Percentiles rank a stretch among this genome's conserved stretches.
Evolutionary conservation across 805 yeast species (phyloP).

Genomic region (Candida orba): DNA sequence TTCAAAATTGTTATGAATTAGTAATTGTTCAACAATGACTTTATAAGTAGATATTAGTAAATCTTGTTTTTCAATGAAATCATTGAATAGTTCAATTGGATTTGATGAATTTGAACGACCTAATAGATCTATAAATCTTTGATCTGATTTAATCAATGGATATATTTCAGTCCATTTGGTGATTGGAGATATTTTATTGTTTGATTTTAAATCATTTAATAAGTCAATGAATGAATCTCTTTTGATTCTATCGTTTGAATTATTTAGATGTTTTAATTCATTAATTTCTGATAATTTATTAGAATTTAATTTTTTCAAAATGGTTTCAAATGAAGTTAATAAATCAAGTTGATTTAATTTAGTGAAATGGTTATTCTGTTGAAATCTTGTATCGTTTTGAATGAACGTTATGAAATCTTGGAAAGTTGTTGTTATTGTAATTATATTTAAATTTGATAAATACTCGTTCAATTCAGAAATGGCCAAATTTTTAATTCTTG

Average conservation of each 20-base stretch:
- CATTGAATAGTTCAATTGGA: conserved; percentile 72
- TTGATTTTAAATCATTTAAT: conserved; percentile 29
- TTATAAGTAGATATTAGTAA: conserved; percentile 49
- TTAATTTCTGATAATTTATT: conserved; percentile 16
- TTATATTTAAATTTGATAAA: conserved; percentile 30
- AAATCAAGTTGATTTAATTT: conserved; percentile 53
- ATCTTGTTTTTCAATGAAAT: conserved; percentile 55
- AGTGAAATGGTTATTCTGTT: conserved; percentile 50
- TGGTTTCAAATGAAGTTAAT: conserved; percentile 41
- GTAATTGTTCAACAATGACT: conserved; percentile 47
- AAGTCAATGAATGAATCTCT: conserved; percentile 50
- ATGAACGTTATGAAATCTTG: conserved; percentile 10
- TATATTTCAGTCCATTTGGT: conserved; percentile 55
- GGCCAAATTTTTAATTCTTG: conserved; percentile 38
- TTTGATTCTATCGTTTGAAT: conserved; percentile 55
- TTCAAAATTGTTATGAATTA: conserved; percentile 30
- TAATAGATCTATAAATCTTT: conserved; percentile 49
- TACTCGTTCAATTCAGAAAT: conserved; percentile 45
- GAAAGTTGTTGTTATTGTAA: conserved; percentile 15
- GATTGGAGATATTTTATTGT: conserved; percentile 37
- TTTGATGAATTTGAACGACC: conserved; percentile 69
- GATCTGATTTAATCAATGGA: conserved; percentile 43
- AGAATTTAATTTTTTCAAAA: conserved; percentile 23
- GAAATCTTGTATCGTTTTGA: conserved; percentile 41
- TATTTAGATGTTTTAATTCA: conserved; percentile 32